Conservation (phyloP, 2,329 filamentous ascomycete species). For the Aspergillus eucalypticola region DNA sequence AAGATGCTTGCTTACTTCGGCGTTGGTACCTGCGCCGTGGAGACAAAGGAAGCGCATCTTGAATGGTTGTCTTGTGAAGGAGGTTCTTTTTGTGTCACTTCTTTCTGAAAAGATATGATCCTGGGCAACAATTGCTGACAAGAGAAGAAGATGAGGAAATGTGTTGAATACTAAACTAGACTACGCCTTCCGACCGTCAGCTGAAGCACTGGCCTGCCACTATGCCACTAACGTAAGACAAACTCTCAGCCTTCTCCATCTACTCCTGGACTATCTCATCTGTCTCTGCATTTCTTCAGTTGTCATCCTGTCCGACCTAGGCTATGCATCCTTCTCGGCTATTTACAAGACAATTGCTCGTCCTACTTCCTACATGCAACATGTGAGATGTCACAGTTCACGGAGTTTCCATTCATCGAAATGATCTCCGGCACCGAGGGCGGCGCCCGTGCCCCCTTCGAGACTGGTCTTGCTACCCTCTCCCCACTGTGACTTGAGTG, state of each 20-base stretch:
- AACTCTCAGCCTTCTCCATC: not conserved
- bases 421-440: not conserved
- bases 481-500: not conserved
- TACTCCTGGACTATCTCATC: not conserved
- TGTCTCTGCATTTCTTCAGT: not conserved
- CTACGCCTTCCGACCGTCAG: not conserved
- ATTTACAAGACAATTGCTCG: not conserved
- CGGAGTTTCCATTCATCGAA: not conserved
- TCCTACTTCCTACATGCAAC: not conserved
- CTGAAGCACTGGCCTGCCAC: not conserved
- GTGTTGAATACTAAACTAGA: not conserved
- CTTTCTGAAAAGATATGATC: not conserved
- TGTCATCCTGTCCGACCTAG: not conserved
- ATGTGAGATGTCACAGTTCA: not conserved
- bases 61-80: not conserved
- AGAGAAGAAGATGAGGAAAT: not conserved
- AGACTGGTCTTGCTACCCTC: not conserved
- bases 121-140: not conserved
- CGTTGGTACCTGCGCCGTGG: constrained; percentile 34
- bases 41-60: constrained; percentile 37
- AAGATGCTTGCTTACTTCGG: constrained; percentile 26
- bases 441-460: not conserved
- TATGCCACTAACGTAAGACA: not conserved
- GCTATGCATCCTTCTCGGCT: not conserved
- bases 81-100: not conserved